Evolutionary conservation across 2,329 filamentous ascomycete species (phyloP), one percentile per base, ranked within the genome.

Genomic region (Talaromyces sp.): DNA sequence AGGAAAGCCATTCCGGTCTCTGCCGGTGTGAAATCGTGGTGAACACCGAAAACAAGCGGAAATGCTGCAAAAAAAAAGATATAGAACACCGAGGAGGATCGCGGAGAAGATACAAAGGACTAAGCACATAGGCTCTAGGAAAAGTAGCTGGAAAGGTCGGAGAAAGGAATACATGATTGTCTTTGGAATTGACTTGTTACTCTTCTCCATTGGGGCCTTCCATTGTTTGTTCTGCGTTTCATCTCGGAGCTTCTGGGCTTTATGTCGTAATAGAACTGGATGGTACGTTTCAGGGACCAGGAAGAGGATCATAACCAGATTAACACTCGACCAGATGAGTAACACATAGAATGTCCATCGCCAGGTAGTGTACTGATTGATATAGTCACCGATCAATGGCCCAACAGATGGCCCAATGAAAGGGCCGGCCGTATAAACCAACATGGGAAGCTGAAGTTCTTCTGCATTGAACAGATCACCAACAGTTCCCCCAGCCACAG

Each of bases 61-160:
- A 96, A 96, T 0, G 92, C 92, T 22, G 91, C 92, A 72, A 96
- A 96, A 79, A 96, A 96, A 39, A 96, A 85, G 72, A n/a, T 96
- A 96, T 2, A 96, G 78, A 49, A 96, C 89, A 5, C 92, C 92
- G 6, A 96, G 81, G 17, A 96, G 79, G 59, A 97, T 85, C 42
- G 92, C 91, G 0, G 90, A 91, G 68, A 93, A 90, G 28, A 95
- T 77, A 75, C 91, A 95, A 30, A 97, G 85, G 66, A 86, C 86
- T 61, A 95, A 79, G 63, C 88, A 90, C 91, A 96, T 97, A 66
- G 90, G 91, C 78, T 96, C 92, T 58, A 90, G 84, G 56, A 88
- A 74, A 60, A 97, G 82, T 6, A 97, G 84, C 75, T 95, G 85
- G 71, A 95, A 90, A 6, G 91, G 91, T 33, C 84, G 76, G 65